Evolutionary conservation across 305 asterid genomes (phyloP).

Genomic region (Withania somnifera): DNA sequence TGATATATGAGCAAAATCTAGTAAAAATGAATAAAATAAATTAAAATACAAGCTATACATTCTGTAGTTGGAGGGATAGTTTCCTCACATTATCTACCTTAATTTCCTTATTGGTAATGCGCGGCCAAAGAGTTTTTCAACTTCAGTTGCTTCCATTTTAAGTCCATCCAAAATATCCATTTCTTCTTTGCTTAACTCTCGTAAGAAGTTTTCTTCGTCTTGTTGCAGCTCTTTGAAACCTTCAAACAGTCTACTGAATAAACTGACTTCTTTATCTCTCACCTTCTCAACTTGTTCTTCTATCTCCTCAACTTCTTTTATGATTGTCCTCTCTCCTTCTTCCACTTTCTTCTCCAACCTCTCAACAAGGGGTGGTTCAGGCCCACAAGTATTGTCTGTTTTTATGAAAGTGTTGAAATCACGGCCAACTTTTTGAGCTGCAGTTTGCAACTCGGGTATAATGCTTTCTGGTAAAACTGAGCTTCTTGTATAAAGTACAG

Average conservation of each 20-base stretch:
- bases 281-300: constrained; percentile 61
- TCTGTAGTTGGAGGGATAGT: not conserved
- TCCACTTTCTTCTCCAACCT: constrained; percentile 87
- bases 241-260: constrained; percentile 46
- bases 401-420: constrained; percentile 49
- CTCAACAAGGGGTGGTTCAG: constrained; percentile 87
- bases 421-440: constrained; percentile 69
- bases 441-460: constrained; percentile 52
- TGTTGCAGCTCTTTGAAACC: constrained; percentile 64
- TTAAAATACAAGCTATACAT: not conserved
- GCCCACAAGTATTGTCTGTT: constrained; percentile 84
- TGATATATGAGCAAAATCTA: not conserved
- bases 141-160: constrained; percentile 82
- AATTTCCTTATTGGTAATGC: constrained; percentile 74
- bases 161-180: constrained; percentile 63
- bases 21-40: not conserved
- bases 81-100: constrained; percentile 25
- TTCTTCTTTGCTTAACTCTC: constrained; percentile 72
- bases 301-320: constrained; percentile 73
- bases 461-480: constrained; percentile 67
- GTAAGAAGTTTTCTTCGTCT: constrained; percentile 57
- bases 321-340: constrained; percentile 77
- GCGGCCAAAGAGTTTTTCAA: constrained; percentile 64
- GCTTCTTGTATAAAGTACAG: constrained; percentile 83
- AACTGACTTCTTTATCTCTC: constrained; percentile 38